Evolutionary conservation across 2,329 filamentous ascomycete genomes (phyloP).

Genomic region (Fusarium hainanense): DNA sequence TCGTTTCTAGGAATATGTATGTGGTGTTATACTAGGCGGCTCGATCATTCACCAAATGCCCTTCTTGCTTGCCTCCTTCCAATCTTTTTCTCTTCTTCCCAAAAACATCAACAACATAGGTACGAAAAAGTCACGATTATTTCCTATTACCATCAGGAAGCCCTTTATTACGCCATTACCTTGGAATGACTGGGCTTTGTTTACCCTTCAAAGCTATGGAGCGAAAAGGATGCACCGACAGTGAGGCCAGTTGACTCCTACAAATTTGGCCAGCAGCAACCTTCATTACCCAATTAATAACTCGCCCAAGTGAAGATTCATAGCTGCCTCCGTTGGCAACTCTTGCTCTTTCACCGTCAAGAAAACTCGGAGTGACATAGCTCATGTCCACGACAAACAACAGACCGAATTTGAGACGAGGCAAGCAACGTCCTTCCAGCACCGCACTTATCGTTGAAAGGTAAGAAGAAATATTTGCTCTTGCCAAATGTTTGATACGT

Average conservation of each 20-base stretch:
- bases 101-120: not conserved
- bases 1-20: not conserved
- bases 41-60: not conserved
- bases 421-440: not conserved
- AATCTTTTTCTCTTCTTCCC: not conserved
- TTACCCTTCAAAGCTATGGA: not conserved
- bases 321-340: rapidly evolving
- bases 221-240: not conserved
- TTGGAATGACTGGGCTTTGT: not conserved
- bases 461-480: rapidly evolving
- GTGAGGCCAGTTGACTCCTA: not conserved
- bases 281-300: not conserved
- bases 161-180: rapidly evolving
- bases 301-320: rapidly evolving
- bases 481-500: not conserved
- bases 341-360: not conserved
- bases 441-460: not conserved
- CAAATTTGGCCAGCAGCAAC: not conserved
- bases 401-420: not conserved
- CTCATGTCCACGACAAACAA: not conserved
- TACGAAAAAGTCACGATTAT: too few relatives aligned
- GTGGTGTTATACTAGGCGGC: not conserved
- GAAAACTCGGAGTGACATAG: not conserved
- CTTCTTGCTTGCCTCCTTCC: not conserved
- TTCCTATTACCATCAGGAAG: too few relatives aligned